Percentiles rank a stretch among this genome's conserved stretches.
phyloP scores from a whole-genome alignment of 495 filamentous ascomycete species.

The Jackrogersella minutella region DNA sequence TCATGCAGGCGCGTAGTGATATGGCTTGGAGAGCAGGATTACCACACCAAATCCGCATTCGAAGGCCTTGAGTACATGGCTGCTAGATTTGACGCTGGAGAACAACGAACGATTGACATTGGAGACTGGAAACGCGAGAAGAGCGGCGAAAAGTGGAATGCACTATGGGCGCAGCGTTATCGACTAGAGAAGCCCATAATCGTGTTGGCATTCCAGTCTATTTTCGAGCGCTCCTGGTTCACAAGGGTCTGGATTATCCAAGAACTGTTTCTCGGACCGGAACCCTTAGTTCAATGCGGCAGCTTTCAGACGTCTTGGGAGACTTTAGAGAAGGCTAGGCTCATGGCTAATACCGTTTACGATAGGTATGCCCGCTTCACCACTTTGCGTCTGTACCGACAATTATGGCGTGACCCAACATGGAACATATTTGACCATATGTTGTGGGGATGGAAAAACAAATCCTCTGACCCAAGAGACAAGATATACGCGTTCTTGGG shows the following conservation, averaged over 20 bases:
- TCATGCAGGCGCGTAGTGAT: slow-evolving; percentile 7
- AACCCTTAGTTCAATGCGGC: slow-evolving; percentile 5
- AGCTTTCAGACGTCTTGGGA: slow-evolving; percentile 5
- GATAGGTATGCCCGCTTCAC: not conserved
- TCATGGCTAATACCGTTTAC: not conserved
- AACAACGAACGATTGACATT: not conserved
- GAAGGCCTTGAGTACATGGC: slow-evolving; percentile 9
- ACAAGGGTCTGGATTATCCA: slow-evolving; percentile 11
- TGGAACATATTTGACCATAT: too few relatives aligned
- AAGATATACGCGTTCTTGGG: too few relatives aligned
- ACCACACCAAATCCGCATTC: slow-evolving; percentile 3
- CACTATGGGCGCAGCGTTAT: not conserved
- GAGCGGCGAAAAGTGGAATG: not conserved
- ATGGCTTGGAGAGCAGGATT: slow-evolving; percentile 5
- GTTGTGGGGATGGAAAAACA: too few relatives aligned
- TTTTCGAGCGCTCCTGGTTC: slow-evolving; percentile 10
- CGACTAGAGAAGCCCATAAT: not conserved
- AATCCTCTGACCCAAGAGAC: too few relatives aligned
- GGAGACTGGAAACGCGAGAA: slow-evolving; percentile 9
- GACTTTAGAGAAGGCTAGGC: slow-evolving; percentile 3
- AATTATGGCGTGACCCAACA: too few relatives aligned
- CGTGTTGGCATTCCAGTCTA: not conserved
- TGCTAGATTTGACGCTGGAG: not conserved
- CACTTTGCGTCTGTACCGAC: not conserved
- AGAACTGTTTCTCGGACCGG: slow-evolving; percentile 3